Base-by-base conservation (phyloP, 192 early-diverging fungal genomes). In the Gorgonomyces haynaldii region DNA sequence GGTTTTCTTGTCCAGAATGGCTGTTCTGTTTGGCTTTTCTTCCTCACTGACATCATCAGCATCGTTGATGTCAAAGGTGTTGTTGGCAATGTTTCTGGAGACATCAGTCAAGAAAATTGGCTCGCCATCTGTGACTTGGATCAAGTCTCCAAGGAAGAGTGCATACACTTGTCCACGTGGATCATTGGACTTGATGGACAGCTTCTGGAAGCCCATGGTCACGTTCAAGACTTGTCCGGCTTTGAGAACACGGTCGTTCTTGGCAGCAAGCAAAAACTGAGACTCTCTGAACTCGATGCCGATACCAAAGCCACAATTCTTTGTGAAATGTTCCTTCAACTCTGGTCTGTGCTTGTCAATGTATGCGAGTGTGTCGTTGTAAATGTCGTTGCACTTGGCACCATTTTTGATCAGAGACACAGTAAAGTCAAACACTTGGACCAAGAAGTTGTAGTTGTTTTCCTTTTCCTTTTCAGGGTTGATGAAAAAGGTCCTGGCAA, bases 201-300 rank as follows among this genome's bases (percentile, higher is more conserved):
- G 46, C 56, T 85, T 81, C 53, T 89, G 79, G 54, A 99, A 86
- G 9, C 90, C 91, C 9, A 96, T 52, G 10, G 78, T 75, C 12
- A 96, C 54, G 39, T 86, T 89, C 37, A 96, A 52, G 0, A 86
- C 76, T 89, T 95, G 95, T 31, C 83, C 85, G 0, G 73, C 62
- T 50, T 82, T 65, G 38, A 99, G 62, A 27, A 69, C 64, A 42
- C 72, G 66, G 22, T 53, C 41, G 56, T 80, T 85, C 45, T 87
- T 89, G n/a, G 72, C 49, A 25, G 69, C 74, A 37, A 99, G 71
- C 9, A 78, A 60, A 66, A 85, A 94, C 17, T 63, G 70, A 8
- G 82, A 73, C 52, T 99, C 96, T 30, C 84, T 69, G 51, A 96
- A 88, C 66, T 99, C 93, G 38, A 96, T 85, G 8, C 96, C 96